Evolutionary conservation across 352 stramenopile genomes (phyloP), one percentile per base, ranked within the genome.

Genomic region (Elongisporangium anandrum): DNA sequence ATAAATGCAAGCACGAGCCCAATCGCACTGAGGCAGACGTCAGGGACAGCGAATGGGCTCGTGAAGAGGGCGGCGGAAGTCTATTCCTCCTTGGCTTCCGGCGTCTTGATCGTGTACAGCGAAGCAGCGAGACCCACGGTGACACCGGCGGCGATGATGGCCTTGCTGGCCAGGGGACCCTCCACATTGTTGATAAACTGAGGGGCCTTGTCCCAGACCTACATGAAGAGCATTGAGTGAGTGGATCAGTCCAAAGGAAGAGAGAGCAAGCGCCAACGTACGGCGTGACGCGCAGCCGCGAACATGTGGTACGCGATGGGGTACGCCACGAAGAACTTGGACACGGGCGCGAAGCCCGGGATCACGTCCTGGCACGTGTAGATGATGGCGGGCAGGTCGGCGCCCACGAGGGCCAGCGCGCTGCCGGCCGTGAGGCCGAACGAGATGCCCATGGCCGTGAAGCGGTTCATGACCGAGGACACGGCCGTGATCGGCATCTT

Each of bases 301-400:
- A 98, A 71, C 65, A 87, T 92, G 87, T 99, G 97, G 73, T 98
- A 98, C 8, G 83, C 79, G 16, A 98, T 54, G 0, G 96, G 93
- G 75, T 98, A 99, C 13, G 92, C 81, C 29, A 99, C 93, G 17
- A 82, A 65, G 69, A 98, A 88, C 77, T 99, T 99, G 34, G 88
- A 94, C 15, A 82, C 57, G n/a, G 82, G 79, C 24, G 53, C 78
- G 69, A 81, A 97, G 59, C 73, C 72, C 22, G 75, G 85, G 39
- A 88, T 82, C n/a, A 75, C 23, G 63, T 89, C 80, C 57, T 94
- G 81, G 20, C 81, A 79, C 39, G 73, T 69, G 67, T 87, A 80
- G 72, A 97, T 95, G 16, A 96, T 54, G 20, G 79, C 69, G 2
- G 83, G 75, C 24, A 96, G 73, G 61, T 94, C 84, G 19, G 73